Base-by-base conservation (phyloP, 2,329 filamentous ascomycete genomes). In the Epichloe elymi region DNA sequence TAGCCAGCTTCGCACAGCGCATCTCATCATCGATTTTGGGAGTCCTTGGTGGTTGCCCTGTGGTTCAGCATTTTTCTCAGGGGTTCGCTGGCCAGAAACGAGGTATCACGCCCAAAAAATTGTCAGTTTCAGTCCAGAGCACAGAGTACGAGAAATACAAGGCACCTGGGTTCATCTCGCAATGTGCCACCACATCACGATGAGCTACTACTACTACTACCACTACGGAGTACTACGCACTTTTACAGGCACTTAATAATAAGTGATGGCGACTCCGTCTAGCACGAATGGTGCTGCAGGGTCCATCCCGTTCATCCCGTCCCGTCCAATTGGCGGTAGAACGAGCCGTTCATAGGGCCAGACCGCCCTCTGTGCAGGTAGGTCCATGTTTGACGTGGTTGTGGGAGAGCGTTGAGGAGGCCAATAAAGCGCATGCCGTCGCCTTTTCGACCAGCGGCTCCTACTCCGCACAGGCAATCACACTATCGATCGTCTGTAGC, bases 151-250 rank as follows among this genome's bases (percentile, higher is more conserved):
- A 44, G 12, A 11, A 46, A 12, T 15, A 36, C 15, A 36, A 33
- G 36, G 23, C 46, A 19, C 23, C 46, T 33, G 20, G 37, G 20
- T 20, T 30, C 46, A 33, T 19, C 30, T 48, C 38, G 46, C 46
- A 48, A 40, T 40, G 46, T 48, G 46, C 37, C 46, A 33, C 37
- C 46, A 48, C 46, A 48, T 48, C 14, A 48, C 46, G 46, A 37
- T 48, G 46, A 48, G 46, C 46, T 23, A 23, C 37, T 23, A 36
- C 38, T 26, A 35, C 45, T 33, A 46, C 8, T 37, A 11, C 26
- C 8, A 30, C 26, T 30, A 4, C 26, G 3, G 8, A 30, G 8
- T 30, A 10, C 44, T 38, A 46, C 35, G 14, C n/a, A 15, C n/a
- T 37, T 37, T 26, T 10, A n/a, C 15, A 35, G 19, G 23, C 26